A percentile compares a stretch with the other conserved stretches of the same genome.
Evolutionary conservation across 2,329 filamentous ascomycete species (phyloP).

Genomic region (Hypoxylon sp.): DNA sequence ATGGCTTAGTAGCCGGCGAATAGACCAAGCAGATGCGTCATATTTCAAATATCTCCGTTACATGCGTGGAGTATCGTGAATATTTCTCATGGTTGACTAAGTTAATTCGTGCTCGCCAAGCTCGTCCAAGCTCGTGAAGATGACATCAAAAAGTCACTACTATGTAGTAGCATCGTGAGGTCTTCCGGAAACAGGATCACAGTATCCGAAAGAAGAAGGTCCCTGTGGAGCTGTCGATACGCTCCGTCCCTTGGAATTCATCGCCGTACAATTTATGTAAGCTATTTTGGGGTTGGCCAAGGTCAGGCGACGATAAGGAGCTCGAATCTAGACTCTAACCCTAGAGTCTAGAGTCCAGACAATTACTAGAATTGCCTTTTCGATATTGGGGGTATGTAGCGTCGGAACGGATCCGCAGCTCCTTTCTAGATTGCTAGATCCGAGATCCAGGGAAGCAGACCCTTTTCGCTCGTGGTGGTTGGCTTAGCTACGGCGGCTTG

Average conservation of each 20-base stretch:
- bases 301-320: conserved; percentile 32
- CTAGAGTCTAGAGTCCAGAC: conserved; percentile 32
- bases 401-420: conserved; percentile 28
- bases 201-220: conserved; percentile 35
- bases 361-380: conserved; percentile 30
- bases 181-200: conserved; percentile 27
- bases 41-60: conserved; percentile 42
- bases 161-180: conserved; percentile 33
- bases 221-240: conserved; percentile 22
- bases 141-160: conserved; percentile 27
- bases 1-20: conserved; percentile 26
- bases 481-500: conserved; percentile 27
- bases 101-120: conserved; percentile 29
- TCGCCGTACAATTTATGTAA: conserved; percentile 30
- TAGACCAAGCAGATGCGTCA: conserved; percentile 43
- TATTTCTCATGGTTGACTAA: conserved; percentile 42
- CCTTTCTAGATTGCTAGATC: conserved; percentile 39
- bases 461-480: conserved; percentile 28
- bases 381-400: conserved; percentile 36
- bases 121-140: conserved; percentile 35
- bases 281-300: conserved; percentile 40
- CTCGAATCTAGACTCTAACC: conserved; percentile 32
- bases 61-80: conserved; percentile 27
- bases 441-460: conserved; percentile 37
- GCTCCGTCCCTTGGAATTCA: conserved; percentile 17